Base-by-base conservation (phyloP, 495 filamentous ascomycete genomes). In the Penicillium psychrofluorescens region DNA sequence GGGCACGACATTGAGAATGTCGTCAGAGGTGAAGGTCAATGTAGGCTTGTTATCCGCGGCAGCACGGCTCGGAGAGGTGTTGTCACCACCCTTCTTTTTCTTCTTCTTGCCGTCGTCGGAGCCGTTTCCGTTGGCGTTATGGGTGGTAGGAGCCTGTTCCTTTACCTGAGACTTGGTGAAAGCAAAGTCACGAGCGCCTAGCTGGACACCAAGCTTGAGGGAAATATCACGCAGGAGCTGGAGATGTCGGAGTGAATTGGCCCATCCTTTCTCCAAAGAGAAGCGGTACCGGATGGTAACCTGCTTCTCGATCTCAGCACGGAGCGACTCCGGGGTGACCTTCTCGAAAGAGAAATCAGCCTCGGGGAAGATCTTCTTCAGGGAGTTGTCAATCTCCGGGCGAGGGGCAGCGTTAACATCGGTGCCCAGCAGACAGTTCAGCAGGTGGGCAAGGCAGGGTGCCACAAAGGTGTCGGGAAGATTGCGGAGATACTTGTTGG, bases 401-500 rank as follows among this genome's bases (percentile, higher is more conserved):
- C 71, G 70, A 12, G 94, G 94, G 36, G 79, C 79, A 22, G 75
- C 50, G 70, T 95, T 95, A 43, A 92, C 64, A 41, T 75, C 79
- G 35, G 73, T 70, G 32, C 94, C 92, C 29, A 99, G 72, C 11
- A 99, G 71, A 65, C 94, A 97, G 74, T 99, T 99, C 59, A 97
- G 75, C 45, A 99, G 72, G 62, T 99, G 94, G 8, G 89, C 71
- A 49, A 91, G 61, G 62, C 86, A 91, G 14, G 85, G 70, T 22
- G 85, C 73, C 16, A 84, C 80, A 41, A 96, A 79, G 6, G 83
- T 79, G 42, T 81, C 70, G 11, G 94, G 87, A n/a, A 97, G 66
- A 38, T 85, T 78, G 48, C 85, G 81, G 48, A 97, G 70, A 58
- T 91, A 85, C 53, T 75, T 71, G 66, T 86, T 81, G 14, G 86